Base-by-base conservation (phyloP, 345 rosid species). In the Arabis hirsuta region DNA sequence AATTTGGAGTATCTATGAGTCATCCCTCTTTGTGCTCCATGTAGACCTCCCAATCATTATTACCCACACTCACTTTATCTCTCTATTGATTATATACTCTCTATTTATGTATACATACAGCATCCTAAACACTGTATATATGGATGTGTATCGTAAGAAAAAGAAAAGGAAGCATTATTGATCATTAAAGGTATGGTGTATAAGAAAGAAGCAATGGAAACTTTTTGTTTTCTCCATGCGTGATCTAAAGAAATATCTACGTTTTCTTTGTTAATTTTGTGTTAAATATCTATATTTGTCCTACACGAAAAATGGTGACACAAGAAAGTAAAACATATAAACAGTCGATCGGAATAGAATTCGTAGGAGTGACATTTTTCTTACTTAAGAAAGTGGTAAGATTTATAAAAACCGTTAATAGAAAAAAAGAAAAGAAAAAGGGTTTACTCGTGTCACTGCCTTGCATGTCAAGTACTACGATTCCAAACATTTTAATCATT, bases 41-140 rank as follows among this genome's bases (percentile, higher is more conserved):
- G 68, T 74, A 74, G 60, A 53, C 56, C 50, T 43, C 68, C 68
- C 73, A 74, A 74, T 74, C 78, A 74, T 74, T 68, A 74, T 74
- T 68, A 60, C 79, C 39, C 52, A 54, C 70, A 46, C 59, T 54
- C 65, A 61, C 69, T 75, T 67, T 60, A 67, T 61, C 32, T 50
- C 41, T 41, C 48, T 63, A 11, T 64, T 1, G 46, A 0, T 22
- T 12, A 31, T 9, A 38, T 47, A 73, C 9, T 14, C 16, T 55
- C 19, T 58, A 66, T 22, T 36, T 57, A 41, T 20, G 20, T 1
- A 39, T 36, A 61, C 27, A 31, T 32, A 57, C 38, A 51, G 32
- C 62, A 44, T 51, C 31, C 6, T 8, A 51, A 67, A 60, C 34
- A 67, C 56, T 54, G 69, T 61, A 27, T 67, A 59, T 29, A 61